phyloP scores from a whole-genome alignment of 345 rosid genomes.

The Gossypium sturtianum region DNA sequence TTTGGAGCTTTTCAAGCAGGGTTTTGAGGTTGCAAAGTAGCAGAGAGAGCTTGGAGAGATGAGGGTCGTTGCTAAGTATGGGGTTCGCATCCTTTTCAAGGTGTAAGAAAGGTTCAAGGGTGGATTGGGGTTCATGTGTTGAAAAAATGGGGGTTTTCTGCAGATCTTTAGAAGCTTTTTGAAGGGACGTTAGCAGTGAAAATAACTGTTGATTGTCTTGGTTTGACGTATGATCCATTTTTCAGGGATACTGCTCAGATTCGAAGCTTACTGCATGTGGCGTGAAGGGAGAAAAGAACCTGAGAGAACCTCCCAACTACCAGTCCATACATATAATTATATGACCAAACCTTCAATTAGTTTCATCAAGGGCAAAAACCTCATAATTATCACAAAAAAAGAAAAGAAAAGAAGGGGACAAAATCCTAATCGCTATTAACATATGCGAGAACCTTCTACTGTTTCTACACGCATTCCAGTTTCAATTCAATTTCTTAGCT shows the following conservation, averaged over 20 bases:
- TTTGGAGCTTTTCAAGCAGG: conserved; percentile 27
- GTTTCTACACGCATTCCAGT: background rate
- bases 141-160: conserved; percentile 33
- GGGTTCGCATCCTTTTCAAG: conserved; percentile 16
- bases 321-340: background rate
- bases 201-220: conserved; percentile 7
- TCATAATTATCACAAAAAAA: no score
- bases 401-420: background rate
- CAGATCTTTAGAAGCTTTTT: conserved; percentile 33
- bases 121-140: conserved; percentile 13
- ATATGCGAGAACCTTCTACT: background rate
- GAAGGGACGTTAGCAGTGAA: conserved; percentile 23
- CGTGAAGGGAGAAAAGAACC: background rate
- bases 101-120: conserved; percentile 22
- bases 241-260: background rate
- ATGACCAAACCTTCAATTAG: conserved; percentile 7
- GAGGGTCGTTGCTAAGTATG: conserved; percentile 17
- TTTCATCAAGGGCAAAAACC: background rate
- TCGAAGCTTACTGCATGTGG: background rate
- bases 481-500: conserved; percentile 1
- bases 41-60: conserved; percentile 28
- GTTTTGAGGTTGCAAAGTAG: conserved; percentile 31
- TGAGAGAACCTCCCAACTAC: conserved; percentile 3
- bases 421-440: background rate
- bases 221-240: conserved; percentile 23